Evolutionary conservation across 345 rosid species (phyloP), one percentile per base, ranked within the genome.

Genomic region (Gynandropsis gynandra): DNA sequence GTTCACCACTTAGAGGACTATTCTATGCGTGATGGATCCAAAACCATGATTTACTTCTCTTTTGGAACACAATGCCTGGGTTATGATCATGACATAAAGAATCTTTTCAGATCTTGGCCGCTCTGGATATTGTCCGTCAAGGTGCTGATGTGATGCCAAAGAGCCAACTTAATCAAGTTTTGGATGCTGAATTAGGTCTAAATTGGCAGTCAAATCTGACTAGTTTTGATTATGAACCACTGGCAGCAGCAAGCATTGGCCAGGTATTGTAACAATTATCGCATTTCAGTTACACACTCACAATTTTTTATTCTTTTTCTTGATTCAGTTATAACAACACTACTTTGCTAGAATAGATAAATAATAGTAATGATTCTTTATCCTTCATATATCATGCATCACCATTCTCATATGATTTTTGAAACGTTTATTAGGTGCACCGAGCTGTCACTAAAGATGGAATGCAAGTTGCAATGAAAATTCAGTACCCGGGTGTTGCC

Each of bases 101-200:
- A 21, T 75, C 41, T 44, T 57, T 9, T 4, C 67, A 92, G 98
- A 87, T 88, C 50, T 85, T 92, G 76, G 85, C 94, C 42, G 98
- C 98, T 64, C 56, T 92, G 71, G 95, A 92, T 69, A 80, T 79
- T 52, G 98, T 92, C 43, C 97, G 98, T 62, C 95, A 92, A 85
- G 97, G 98, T 56, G 98, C 98, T 16, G 98, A 92, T 75, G 94
- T 92, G 70, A 87, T 92, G 98, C 98, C 98, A 14, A 81, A 76
- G 64, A 78, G 76, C 65, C 98, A 92, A 61, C 95, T 92, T 9
- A 69, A 83, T 78, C 86, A 75, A 48, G 98, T 92, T 74, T 58
- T 92, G 76, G 82, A 74, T 56, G 72, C 83, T 54, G 98, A 87
- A 57, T 66, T 92, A 74, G 95, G 95, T 54, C n/a, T 77, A 20